Conservation (phyloP, 768 basidiomycete species). For the Panus rudis region DNA sequence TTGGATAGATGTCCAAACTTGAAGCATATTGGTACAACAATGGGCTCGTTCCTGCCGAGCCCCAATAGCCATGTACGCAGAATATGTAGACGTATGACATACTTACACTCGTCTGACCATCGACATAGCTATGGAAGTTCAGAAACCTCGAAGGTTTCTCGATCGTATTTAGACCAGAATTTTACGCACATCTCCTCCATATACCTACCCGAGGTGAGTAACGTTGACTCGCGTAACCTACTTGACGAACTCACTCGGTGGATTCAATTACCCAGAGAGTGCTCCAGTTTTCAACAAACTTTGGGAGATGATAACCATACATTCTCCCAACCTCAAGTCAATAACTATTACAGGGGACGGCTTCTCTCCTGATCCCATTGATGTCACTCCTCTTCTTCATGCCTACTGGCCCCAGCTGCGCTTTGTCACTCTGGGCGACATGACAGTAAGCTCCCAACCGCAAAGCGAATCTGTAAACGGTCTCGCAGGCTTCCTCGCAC, state of each 20-base stretch:
- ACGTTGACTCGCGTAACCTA: conserved; percentile 1
- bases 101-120: not conserved
- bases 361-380: conserved; percentile 43
- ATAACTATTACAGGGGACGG: conserved; percentile 45
- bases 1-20: conserved; percentile 57
- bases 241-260: conserved; percentile 1
- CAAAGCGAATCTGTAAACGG: conserved; percentile 39
- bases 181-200: conserved; percentile 56
- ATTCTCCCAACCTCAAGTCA: conserved; percentile 61
- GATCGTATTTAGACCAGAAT: conserved; percentile 51
- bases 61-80: conserved; percentile 54
- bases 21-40: conserved; percentile 51
- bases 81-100: not conserved
- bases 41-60: conserved; percentile 53
- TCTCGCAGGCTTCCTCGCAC: conserved; percentile 63
- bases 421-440: conserved; percentile 56
- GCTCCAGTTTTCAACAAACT: conserved; percentile 45
- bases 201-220: conserved; percentile 48
- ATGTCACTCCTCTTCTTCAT: conserved; percentile 46
- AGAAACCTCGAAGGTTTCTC: conserved; percentile 55
- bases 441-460: conserved; percentile 47
- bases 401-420: conserved; percentile 65
- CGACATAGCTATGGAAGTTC: conserved; percentile 62
- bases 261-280: conserved; percentile 30
- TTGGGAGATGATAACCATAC: conserved; percentile 65